Conservation (phyloP, 139 green algal genomes). For the Picochlorum costavermella region DNA sequence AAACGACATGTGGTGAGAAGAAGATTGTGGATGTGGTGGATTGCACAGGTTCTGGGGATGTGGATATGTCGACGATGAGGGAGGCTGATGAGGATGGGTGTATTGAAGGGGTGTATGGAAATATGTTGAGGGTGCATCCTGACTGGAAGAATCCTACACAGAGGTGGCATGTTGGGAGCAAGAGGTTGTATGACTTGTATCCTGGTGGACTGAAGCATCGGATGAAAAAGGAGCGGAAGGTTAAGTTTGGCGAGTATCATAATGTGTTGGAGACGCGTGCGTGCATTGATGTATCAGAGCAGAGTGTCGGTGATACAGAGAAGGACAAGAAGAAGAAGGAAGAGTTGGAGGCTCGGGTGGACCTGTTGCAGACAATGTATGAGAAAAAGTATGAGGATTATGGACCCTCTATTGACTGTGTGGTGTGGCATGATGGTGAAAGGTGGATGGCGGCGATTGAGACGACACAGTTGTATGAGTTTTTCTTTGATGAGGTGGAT, state of each 20-base stretch:
- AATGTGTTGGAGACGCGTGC: constrained; percentile 32
- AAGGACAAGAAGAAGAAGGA: constrained; percentile 13
- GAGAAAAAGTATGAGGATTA: constrained; percentile 32
- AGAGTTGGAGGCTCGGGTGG: constrained; percentile 63
- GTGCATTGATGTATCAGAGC: constrained; percentile 28
- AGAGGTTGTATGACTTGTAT: constrained; percentile 65
- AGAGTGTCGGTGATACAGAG: neutral
- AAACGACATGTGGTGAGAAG: constrained; percentile 66
- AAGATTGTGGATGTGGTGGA: constrained; percentile 71
- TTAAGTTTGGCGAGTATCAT: constrained; percentile 60
- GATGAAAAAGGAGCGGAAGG: constrained; percentile 43
- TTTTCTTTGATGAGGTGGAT: neutral
- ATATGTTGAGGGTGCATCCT: constrained; percentile 52
- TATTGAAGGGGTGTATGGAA: constrained; percentile 48
- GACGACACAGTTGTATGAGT: constrained; percentile 48
- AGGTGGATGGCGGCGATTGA: constrained; percentile 73
- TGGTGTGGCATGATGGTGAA: constrained; percentile 85
- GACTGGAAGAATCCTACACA: constrained; percentile 74
- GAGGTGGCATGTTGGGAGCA: constrained; percentile 74
- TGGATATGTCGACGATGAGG: constrained; percentile 67
- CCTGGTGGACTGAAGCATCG: constrained; percentile 39
- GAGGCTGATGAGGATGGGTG: constrained; percentile 50
- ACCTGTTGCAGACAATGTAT: constrained; percentile 31
- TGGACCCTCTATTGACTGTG: constrained; percentile 63
- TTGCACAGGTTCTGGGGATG: constrained; percentile 72